Evolutionary conservation across 2,329 filamentous ascomycete species (phyloP).

Genomic region (Colletotrichum acutatum): DNA sequence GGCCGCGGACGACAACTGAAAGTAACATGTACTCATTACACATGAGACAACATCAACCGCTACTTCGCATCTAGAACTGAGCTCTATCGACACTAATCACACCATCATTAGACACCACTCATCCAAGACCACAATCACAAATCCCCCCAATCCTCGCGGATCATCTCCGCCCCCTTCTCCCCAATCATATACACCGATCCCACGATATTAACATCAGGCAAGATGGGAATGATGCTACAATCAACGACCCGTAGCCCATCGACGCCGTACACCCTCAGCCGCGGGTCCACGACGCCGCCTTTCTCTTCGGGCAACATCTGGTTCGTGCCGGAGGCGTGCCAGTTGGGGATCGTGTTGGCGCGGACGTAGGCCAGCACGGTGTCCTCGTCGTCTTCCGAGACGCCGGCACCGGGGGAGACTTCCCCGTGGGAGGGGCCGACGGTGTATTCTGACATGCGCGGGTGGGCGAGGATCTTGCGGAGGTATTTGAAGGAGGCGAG

Average conservation of each 20-base stretch:
- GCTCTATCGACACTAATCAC: not conserved
- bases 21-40: not conserved
- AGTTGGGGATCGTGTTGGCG: constrained; percentile 43
- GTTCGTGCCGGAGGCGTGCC: constrained; percentile 61
- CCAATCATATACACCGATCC: constrained; percentile 40
- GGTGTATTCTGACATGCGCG: constrained; percentile 40
- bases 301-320: constrained; percentile 56
- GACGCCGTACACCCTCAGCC: constrained; percentile 63
- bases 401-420: constrained; percentile 37
- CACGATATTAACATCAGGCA: constrained; percentile 49
- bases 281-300: constrained; percentile 38
- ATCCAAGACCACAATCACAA: not conserved
- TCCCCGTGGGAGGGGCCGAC: constrained; percentile 40
- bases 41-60: not conserved
- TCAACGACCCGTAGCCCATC: constrained; percentile 62
- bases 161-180: constrained; percentile 46
- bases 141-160: constrained; percentile 41
- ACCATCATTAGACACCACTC: not conserved
- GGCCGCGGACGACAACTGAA: not conserved
- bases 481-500: constrained; percentile 46
- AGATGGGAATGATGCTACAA: constrained; percentile 56
- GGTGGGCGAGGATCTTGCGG: constrained; percentile 43
- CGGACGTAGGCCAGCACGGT: constrained; percentile 42
- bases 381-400: constrained; percentile 40
- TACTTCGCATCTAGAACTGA: not conserved